Evolutionary conservation across 2,329 filamentous ascomycete genomes (phyloP), one percentile per base, ranked within the genome.

Genomic region (Aspergillus ustus): DNA sequence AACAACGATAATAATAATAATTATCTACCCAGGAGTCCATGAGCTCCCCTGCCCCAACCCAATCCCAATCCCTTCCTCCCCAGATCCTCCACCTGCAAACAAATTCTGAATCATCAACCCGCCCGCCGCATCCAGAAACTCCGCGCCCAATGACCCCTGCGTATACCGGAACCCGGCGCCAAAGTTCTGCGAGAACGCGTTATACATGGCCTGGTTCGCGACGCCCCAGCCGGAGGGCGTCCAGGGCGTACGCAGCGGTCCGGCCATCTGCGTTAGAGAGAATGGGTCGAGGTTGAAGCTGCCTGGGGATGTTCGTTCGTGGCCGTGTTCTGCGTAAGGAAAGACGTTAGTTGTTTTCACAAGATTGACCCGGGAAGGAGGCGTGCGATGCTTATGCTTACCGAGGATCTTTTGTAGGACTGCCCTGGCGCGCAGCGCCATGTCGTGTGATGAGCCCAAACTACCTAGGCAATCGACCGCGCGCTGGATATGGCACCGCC

Each of bases 91-190:
- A 13, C 54, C 50, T 2, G 60, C 57, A 43, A 67, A 66, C 4
- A 67, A 43, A 46, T 66, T 66, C 29, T 67, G 63, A 13, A 67
- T 67, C 64, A 67, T 67, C 9, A 65, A 51, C 15, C 66, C 64
- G 4, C 64, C 65, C 1, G 66, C 64, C 6, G 64, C 63, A 48
- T 69, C 63, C 2, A 69, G 40, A 17, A 67, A 62, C 20, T 69
- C 65, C 4, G 65, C 66, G n/a, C 66, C 66, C 8, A 63, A 66
- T 22, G 66, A 61, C 0, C 65, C 63, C 15, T 66, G 65, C 1
- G 65, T 56, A 44, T 67, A 68, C 29, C 63, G 57, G 20, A 57
- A 48, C n/a, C 31, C 63, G 20, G 59, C 59, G 5, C 57, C 61
- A 20, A 63, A 31, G 7, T 58, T 58, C 31, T 66, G 63, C 2